Evolutionary conservation across 176 grass and related monocot species (phyloP), one percentile per base, ranked within the genome.

Genomic region (Elymus sibiricus): DNA sequence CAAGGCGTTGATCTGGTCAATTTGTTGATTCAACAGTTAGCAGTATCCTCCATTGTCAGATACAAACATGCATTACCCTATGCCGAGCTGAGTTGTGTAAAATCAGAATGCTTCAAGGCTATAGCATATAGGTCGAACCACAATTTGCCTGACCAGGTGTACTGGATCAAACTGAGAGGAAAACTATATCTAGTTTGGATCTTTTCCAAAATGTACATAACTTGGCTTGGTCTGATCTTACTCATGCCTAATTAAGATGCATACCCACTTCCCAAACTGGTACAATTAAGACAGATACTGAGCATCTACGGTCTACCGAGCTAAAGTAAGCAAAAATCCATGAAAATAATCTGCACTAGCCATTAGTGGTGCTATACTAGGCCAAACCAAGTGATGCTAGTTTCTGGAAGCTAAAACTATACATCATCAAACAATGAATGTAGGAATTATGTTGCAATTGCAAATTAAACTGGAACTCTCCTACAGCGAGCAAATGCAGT

Each of bases 381-480:
- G 7, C 38, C 1, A 39, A n/a, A n/a, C n/a, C n/a, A 78, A 64
- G 11, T 35, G 3, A 28, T 61, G 37, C 35, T 79, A 79, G 59
- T 43, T 43, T 79, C 27, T 11, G 14, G 2, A 63, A 79, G 77
- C 58, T 42, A 79, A 26, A 58, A 82, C 14, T 26, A 17, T 67
- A 78, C 24, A 56, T 58, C 42, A 22, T 14, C 47, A 29, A 85
- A 74, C 77, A 44, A 58, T 21, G 12, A 85, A 89, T 25, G 61
- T 11, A 26, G 4, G 11, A 56, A 85, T 76, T 16, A 68, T 81
- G 26, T 59, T 44, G 6, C 22, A 37, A 15, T 81, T 46, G 27
- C 35, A 76, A 69, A 69, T 81, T 76, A 14, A 90, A 82, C 11
- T 72, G 39, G 37, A 81, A 78, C 2, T 58, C 22, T 46, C 35